Percentiles rank a stretch among this genome's conserved stretches.
Evolutionary conservation across 2,329 filamentous ascomycete species (phyloP).

Genomic region (Didymosphaeria variabile): DNA sequence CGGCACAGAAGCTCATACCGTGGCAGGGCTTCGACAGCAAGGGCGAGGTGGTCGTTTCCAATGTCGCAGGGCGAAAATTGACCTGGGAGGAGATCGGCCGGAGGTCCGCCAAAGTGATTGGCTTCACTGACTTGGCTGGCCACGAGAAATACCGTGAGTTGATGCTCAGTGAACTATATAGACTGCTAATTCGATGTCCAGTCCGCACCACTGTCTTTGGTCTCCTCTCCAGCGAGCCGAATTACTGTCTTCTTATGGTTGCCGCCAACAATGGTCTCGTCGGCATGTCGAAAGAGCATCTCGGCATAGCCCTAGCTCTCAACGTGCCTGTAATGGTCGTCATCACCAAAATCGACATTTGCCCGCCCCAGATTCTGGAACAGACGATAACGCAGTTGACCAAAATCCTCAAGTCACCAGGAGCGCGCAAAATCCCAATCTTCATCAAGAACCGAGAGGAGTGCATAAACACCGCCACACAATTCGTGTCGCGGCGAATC

Average conservation of each 20-base stretch:
- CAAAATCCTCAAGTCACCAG: conserved; percentile 92
- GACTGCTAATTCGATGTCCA: background rate
- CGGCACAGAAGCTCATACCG: conserved; percentile 44
- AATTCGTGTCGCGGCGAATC: conserved; percentile 94
- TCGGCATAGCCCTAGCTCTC: conserved; percentile 91
- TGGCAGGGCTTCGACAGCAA: conserved; percentile 85
- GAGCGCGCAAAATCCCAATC: conserved; percentile 92
- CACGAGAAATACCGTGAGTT: conserved; percentile 81
- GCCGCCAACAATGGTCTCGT: conserved; percentile 97
- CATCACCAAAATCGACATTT: conserved; percentile 98
- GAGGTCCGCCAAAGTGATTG: conserved; percentile 94
- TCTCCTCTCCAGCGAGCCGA: conserved; percentile 90
- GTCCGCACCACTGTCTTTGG: conserved; percentile 96
- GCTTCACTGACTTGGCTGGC: conserved; percentile 93
- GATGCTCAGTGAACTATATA: background rate
- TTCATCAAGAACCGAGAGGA: conserved; percentile 93
- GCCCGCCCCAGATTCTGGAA: conserved; percentile 91
- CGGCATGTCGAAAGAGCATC: conserved; percentile 97
- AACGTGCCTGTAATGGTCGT: conserved; percentile 99
- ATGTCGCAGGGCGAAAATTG: conserved; percentile 82
- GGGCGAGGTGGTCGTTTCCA: conserved; percentile 82
- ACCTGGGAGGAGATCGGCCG: conserved; percentile 98
- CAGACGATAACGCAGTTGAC: conserved; percentile 92
- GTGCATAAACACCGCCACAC: conserved; percentile 92
- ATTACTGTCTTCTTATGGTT: conserved; percentile 98